Evolutionary conservation across 257 asterid genomes (phyloP).

Genomic region (Forsythia suspensa): DNA sequence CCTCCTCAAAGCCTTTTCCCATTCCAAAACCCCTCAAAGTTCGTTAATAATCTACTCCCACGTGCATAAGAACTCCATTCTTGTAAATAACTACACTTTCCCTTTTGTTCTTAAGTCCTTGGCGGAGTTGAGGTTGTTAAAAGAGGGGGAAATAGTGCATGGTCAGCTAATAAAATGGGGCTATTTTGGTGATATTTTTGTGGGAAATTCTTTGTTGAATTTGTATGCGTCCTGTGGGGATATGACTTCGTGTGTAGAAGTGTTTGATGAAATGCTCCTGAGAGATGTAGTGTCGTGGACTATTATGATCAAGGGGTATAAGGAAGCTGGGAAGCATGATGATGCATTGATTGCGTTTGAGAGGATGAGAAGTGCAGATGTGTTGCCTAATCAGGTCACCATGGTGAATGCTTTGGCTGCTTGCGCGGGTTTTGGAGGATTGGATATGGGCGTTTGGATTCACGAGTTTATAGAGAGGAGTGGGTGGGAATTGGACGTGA

Average conservation of each 20-base stretch:
- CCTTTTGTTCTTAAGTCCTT: slow-evolving; percentile 63
- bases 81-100: slow-evolving; percentile 51
- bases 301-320: slow-evolving; percentile 57
- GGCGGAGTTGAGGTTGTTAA: slow-evolving; percentile 44
- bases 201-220: slow-evolving; percentile 61
- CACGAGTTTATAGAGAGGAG: slow-evolving; percentile 45
- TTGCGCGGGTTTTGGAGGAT: slow-evolving; percentile 56
- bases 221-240: slow-evolving; percentile 49
- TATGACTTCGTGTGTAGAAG: slow-evolving; percentile 42
- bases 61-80: slow-evolving; percentile 43
- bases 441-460: slow-evolving; percentile 59
- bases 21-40: slow-evolving; percentile 37
- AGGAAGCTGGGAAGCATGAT: slow-evolving; percentile 42
- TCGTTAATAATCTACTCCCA: slow-evolving; percentile 39
- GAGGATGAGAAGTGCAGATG: slow-evolving; percentile 52
- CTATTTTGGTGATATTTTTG: slow-evolving; percentile 49
- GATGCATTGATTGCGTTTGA: slow-evolving; percentile 58
- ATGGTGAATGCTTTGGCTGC: slow-evolving; percentile 70
- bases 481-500: slow-evolving; percentile 66
- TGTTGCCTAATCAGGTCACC: slow-evolving; percentile 69
- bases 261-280: slow-evolving; percentile 75
- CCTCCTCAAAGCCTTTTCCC: slow-evolving; percentile 62
- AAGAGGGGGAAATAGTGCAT: slow-evolving; percentile 51
- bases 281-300: slow-evolving; percentile 88
- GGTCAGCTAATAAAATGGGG: slow-evolving; percentile 49